phyloP scores from a whole-genome alignment of 768 basidiomycete genomes.

The Mycena galopus region DNA sequence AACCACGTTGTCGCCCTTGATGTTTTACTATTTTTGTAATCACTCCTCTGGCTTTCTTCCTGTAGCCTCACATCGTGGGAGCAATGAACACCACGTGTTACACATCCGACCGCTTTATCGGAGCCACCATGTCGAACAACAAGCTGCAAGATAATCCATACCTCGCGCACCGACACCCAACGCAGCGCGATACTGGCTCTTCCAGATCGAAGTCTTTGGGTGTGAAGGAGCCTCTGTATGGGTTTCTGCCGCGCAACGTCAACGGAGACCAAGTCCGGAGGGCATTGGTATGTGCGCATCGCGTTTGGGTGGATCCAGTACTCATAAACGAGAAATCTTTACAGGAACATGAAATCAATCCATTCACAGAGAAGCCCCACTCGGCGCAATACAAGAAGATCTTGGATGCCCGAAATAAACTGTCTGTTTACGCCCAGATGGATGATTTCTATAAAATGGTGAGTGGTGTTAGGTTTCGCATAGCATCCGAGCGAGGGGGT shows the following conservation, averaged over 20 bases:
- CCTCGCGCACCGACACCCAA: constrained; percentile 57
- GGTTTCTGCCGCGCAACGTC: not conserved
- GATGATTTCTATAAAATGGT: constrained; percentile 91
- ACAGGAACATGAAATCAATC: constrained; percentile 85
- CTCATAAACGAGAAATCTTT: constrained; percentile 6
- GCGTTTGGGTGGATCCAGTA: not conserved
- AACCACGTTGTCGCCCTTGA: no score
- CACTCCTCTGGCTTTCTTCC: no score
- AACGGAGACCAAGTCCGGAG: constrained; percentile 72
- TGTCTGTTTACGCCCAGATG: constrained; percentile 95
- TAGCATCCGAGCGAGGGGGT: no score
- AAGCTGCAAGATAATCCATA: constrained; percentile 62
- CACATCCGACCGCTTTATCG: no score
- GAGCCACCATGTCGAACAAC: constrained; percentile 8
- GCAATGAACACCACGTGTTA: no score
- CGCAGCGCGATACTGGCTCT: constrained; percentile 49
- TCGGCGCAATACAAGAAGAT: constrained; percentile 88
- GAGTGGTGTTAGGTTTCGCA: constrained; percentile 49
- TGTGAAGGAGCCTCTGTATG: not conserved
- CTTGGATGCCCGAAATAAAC: constrained; percentile 82
- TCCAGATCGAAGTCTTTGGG: constrained; percentile 28
- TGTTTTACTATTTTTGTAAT: no score
- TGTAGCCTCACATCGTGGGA: no score
- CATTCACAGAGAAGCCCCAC: constrained; percentile 87
- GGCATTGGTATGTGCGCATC: constrained; percentile 71